These are phyloP conservation scores for Tilletia horrida DNA, from an alignment of 1,284 basidiomycete genomes.

Conservation along the genomic window DNA sequence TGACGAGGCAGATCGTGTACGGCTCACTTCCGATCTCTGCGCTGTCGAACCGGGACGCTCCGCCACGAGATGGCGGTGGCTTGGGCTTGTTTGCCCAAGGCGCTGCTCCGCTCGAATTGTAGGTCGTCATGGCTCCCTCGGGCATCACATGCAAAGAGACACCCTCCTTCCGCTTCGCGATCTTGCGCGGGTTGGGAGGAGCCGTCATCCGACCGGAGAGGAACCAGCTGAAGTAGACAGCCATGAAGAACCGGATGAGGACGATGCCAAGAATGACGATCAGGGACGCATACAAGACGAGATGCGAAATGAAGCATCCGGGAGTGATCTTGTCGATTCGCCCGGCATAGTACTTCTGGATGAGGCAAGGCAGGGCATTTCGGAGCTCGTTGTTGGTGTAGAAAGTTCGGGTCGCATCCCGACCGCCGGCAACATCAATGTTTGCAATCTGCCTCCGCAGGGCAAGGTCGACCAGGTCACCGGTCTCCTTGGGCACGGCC, in stretches of 20 bases:
- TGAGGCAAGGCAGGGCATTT: slow-evolving; percentile 44
- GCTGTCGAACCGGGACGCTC: slow-evolving; percentile 28
- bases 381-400: slow-evolving; percentile 32
- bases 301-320: slow-evolving; percentile 84
- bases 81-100: slow-evolving; percentile 66
- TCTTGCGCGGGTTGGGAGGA: slow-evolving; percentile 56
- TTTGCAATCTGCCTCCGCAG: slow-evolving; percentile 70
- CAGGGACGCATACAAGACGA: slow-evolving; percentile 87
- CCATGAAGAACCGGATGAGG: slow-evolving; percentile 89
- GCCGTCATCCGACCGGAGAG: slow-evolving; percentile 66
- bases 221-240: slow-evolving; percentile 94
- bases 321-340: slow-evolving; percentile 95
- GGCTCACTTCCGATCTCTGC: slow-evolving; percentile 63
- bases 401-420: slow-evolving; percentile 70
- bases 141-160: slow-evolving; percentile 93
- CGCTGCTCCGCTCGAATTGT: slow-evolving; percentile 82
- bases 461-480: slow-evolving; percentile 76
- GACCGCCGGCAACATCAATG: slow-evolving; percentile 62
- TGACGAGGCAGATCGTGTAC: slow-evolving; percentile 90
- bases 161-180: slow-evolving; percentile 64
- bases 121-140: slow-evolving; percentile 82
- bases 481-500: slow-evolving; percentile 68
- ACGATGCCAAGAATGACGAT: slow-evolving; percentile 88
- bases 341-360: slow-evolving; percentile 63
- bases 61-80: slow-evolving; percentile 35